These are phyloP conservation scores for Suzukiozyma palmioleophila DNA, from an alignment of 1,139 yeast genomes.

Conservation along the genomic window DNA sequence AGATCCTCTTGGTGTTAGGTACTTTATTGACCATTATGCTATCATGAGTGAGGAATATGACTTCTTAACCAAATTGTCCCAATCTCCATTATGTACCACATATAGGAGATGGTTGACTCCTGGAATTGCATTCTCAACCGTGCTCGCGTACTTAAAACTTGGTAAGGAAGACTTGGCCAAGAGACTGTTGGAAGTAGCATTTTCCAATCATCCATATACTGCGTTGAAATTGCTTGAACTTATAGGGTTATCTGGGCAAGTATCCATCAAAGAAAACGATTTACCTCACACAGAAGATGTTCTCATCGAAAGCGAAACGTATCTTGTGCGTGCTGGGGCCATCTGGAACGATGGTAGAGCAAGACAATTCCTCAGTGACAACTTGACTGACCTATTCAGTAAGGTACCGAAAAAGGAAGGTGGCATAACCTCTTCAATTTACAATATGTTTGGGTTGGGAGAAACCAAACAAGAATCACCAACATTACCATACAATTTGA, in stretches of 20 bases:
- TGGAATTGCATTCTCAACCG: constrained; percentile 64
- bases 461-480: constrained; percentile 10
- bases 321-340: constrained; percentile 44
- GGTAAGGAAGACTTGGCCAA: constrained; percentile 42
- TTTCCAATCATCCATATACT: constrained; percentile 54
- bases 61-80: constrained; percentile 52
- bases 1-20: constrained; percentile 82
- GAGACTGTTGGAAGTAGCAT: constrained; percentile 46
- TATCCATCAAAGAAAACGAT: constrained; percentile 21
- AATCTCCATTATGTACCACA: constrained; percentile 52
- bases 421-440: constrained; percentile 8
- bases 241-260: constrained; percentile 23
- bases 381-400: constrained; percentile 34
- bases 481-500: constrained; percentile 52
- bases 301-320: constrained; percentile 44
- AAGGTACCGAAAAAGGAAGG: constrained; percentile 9
- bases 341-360: constrained; percentile 48
- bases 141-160: constrained; percentile 51
- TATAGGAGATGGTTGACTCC: constrained; percentile 71
- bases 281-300: constrained; percentile 21
- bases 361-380: constrained; percentile 45
- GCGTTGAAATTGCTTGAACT: constrained; percentile 48
- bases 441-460: constrained; percentile 14
- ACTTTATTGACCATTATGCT: constrained; percentile 78
- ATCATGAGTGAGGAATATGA: constrained; percentile 61